Evolutionary conservation across 495 filamentous ascomycete genomes (phyloP).

Genomic region (Xylaria castorea): DNA sequence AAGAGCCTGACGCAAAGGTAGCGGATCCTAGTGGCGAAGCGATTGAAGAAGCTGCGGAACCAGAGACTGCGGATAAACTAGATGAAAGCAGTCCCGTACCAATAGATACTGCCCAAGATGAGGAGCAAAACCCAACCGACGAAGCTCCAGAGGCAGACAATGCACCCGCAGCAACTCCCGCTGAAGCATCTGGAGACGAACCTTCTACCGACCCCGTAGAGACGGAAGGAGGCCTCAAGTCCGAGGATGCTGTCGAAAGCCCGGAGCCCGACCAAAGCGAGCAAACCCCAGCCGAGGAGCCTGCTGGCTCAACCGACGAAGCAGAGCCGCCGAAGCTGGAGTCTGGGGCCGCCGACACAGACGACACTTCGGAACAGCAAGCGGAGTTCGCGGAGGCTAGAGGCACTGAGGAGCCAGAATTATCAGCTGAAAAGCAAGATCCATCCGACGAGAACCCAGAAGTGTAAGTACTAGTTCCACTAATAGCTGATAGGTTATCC

Average conservation of each 20-base stretch:
- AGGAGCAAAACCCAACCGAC: not conserved
- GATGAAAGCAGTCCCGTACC: not conserved
- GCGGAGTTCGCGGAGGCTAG: not conserved
- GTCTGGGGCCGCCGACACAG: not conserved
- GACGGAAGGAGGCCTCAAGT: not conserved
- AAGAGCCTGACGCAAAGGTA: slow-evolving; percentile 25
- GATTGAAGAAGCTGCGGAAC: slow-evolving; percentile 15
- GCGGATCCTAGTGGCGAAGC: slow-evolving; percentile 1
- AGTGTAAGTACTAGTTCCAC: slow-evolving; percentile 14
- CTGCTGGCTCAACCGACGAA: not conserved
- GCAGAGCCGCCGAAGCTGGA: slow-evolving; percentile 7
- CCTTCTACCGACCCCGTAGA: not conserved
- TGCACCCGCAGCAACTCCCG: not conserved
- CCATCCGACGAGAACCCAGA: slow-evolving; percentile 15
- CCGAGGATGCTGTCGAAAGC: slow-evolving; percentile 20
- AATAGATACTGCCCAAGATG: not conserved
- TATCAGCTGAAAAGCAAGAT: slow-evolving; percentile 14
- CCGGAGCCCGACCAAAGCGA: slow-evolving; percentile 2
- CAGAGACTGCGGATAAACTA: slow-evolving; percentile 29
- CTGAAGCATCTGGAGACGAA: not conserved
- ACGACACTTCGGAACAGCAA: slow-evolving; percentile 2
- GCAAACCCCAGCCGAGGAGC: not conserved
- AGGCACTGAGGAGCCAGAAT: slow-evolving; percentile 16
- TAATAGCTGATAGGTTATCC: not conserved
- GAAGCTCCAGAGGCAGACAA: not conserved